Evolutionary conservation across 1,284 basidiomycete genomes (phyloP).

Genomic region (Laetiporus sulphureus): DNA sequence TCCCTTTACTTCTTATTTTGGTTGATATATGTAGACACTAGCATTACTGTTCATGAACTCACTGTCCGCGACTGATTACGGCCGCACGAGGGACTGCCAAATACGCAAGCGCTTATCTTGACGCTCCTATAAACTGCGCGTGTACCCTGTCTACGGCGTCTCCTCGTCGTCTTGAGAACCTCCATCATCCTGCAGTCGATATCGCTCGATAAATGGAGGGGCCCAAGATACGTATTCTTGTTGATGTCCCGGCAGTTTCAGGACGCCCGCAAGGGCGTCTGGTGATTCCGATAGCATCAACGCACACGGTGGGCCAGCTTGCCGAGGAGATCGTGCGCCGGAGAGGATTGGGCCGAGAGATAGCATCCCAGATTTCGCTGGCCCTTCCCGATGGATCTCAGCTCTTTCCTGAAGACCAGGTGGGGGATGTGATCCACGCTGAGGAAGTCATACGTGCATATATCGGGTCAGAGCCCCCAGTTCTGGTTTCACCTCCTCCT

Average conservation of each 20-base stretch:
- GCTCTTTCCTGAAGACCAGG: conserved; percentile 3
- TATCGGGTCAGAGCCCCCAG: neutral
- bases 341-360: neutral
- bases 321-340: neutral
- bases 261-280: neutral
- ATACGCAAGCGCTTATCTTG: no score
- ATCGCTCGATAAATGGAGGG: no score
- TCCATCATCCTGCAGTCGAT: no score
- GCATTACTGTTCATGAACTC: no score
- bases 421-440: neutral
- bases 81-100: no score
- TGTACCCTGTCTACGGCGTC: no score
- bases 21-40: no score
- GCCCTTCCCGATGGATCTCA: neutral
- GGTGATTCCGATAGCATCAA: neutral
- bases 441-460: neutral
- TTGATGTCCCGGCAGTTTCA: neutral
- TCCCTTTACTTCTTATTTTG: no score
- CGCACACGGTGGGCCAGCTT: neutral
- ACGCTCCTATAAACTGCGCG: no score
- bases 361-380: neutral
- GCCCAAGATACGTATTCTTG: conserved; percentile 1
- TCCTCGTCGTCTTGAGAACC: no score
- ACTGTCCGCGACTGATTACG: no score
- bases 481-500: neutral